These are phyloP conservation scores for Hericium rajendrae DNA, from an alignment of 768 basidiomycete species.

Conservation along the genomic window DNA sequence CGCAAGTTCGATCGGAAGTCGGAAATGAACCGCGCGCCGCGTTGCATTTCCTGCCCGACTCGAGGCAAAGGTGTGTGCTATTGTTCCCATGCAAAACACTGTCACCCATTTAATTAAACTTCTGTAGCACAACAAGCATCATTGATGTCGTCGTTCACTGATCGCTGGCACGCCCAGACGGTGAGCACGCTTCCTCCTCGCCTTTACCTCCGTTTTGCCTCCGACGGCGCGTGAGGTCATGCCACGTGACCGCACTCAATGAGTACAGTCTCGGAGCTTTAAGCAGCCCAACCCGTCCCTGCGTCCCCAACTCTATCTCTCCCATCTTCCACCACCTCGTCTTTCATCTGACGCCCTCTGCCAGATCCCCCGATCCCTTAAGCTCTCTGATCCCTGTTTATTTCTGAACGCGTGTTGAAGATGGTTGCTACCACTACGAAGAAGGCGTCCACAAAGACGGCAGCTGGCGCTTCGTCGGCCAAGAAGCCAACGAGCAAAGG, in stretches of 20 bases:
- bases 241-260: background rate
- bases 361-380: background rate
- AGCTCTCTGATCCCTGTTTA: background rate
- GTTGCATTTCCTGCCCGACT: no score
- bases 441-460: slow-evolving; percentile 1
- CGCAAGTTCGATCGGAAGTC: no score
- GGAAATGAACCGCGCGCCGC: no score
- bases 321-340: background rate
- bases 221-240: background rate
- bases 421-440: slow-evolving; percentile 2
- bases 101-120: no score
- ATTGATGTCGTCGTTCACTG: no score
- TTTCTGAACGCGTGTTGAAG: background rate
- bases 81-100: no score
- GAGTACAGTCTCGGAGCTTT: background rate
- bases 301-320: background rate
- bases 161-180: no score
- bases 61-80: no score
- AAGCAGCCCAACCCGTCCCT: background rate
- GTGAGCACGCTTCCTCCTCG: no score
- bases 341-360: background rate
- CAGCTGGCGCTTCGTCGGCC: slow-evolving; percentile 13
- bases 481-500: slow-evolving; percentile 17
- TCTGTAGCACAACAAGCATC: no score
- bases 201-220: no score